Percentiles rank a stretch among this genome's conserved stretches.
phyloP scores from a whole-genome alignment of 768 basidiomycete genomes.

The Russula vinacea region DNA sequence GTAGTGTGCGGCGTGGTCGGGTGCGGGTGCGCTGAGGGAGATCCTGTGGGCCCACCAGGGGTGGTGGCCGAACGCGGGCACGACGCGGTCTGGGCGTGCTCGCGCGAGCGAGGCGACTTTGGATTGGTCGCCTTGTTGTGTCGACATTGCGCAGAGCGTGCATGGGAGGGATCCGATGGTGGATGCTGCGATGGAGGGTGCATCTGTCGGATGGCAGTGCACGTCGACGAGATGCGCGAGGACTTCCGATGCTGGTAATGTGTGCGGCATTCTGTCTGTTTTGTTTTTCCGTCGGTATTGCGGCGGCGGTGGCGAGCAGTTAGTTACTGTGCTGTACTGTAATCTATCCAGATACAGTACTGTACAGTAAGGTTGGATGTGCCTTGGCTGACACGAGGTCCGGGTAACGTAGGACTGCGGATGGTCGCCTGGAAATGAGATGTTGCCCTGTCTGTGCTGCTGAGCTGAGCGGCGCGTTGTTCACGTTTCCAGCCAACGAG shows the following conservation, averaged over 20 bases:
- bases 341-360: too few relatives aligned
- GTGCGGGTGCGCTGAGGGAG: conserved; percentile 42
- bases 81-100: conserved; percentile 58
- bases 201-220: conserved; percentile 86
- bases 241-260: conserved; percentile 41
- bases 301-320: too few relatives aligned
- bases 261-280: not conserved
- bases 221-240: conserved; percentile 76
- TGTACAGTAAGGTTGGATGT: not conserved
- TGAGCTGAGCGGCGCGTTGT: not conserved
- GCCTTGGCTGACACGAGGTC: not conserved
- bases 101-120: conserved; percentile 65
- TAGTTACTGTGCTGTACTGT: too few relatives aligned
- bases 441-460: too few relatives aligned
- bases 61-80: conserved; percentile 93
- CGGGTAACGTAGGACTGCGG: not conserved
- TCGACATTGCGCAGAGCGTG: conserved; percentile 83
- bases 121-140: conserved; percentile 60
- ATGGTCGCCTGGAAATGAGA: conserved; percentile 6
- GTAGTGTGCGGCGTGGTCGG: conserved; percentile 65
- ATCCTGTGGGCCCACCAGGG: conserved; percentile 92
- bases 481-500: too few relatives aligned
- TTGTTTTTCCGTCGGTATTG: not conserved
- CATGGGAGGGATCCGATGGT: conserved; percentile 57
- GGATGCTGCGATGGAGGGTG: conserved; percentile 48